Evolutionary conservation across 306 rosid genomes (phyloP), one percentile per base, ranked within the genome.

Genomic region (Sindora glabra): DNA sequence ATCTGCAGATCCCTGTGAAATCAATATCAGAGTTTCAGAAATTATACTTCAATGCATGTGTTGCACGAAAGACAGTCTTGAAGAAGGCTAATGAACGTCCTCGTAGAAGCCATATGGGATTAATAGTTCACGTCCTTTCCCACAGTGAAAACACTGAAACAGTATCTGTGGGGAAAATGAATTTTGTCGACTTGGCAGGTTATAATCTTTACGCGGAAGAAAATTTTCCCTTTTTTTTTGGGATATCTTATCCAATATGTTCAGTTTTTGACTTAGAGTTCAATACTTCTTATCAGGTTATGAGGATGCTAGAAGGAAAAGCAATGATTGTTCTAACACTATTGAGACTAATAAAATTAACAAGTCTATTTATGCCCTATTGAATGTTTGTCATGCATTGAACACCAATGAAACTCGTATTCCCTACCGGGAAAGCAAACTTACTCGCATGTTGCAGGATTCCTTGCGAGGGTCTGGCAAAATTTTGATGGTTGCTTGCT

Each of bases 181-280:
- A 80, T 73, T 88, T 92, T 27, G 92, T 92, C 37, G 96, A 92
- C 56, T 53, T 86, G 74, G 94, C 98, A 76, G 96, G 98, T 92
- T 51, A 48, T 57, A 69, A 42, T 44, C 42, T 59, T 59, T 10
- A 8, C 16, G 48, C 44, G 16, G 57, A 24, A 10, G 19, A 73
- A 39, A 58, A 5, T 41, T 6, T 59, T 21, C 32, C 11, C 19
- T 2, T 11, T 34, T 24, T 38, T 40, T 26, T 23, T 21, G 2
- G 33, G 40, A 25, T 48, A n/a, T n/a, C n/a, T n/a, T n/a, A n/a
- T n/a, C n/a, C n/a, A 27, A 30, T 16, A 37, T 23, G 10, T 58
- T 30, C 56, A 45, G 68, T 55, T 57, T 53, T 68, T 16, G 18
- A 63, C 14, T 32, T 5, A 38, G 54, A 21, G 23, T 30, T 54